Conservation (phyloP, 345 rosid genomes). For the Tarenaya hassleriana region DNA sequence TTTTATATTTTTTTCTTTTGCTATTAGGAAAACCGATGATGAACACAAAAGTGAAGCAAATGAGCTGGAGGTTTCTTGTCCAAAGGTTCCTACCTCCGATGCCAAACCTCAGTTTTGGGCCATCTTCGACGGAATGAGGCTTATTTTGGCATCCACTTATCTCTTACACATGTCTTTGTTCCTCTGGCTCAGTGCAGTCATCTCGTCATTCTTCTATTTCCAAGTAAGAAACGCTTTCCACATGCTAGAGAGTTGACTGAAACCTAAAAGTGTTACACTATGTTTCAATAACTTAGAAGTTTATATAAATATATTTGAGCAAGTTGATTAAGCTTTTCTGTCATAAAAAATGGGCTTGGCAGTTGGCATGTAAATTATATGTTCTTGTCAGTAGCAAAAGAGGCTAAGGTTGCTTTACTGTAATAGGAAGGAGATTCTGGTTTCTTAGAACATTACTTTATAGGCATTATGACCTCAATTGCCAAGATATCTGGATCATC, state of each 20-base stretch:
- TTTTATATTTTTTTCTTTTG: conserved; percentile 24
- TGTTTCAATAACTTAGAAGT: no score
- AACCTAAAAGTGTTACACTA: no score
- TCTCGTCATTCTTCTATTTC: conserved; percentile 93
- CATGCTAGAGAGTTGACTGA: background rate
- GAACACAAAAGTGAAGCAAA: conserved; percentile 39
- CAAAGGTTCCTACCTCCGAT: conserved; percentile 33
- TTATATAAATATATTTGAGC: no score
- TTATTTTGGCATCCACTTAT: conserved; percentile 72
- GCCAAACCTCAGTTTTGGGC: conserved; percentile 60
- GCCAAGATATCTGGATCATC: no score
- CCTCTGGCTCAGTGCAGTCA: conserved; percentile 93
- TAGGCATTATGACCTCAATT: no score
- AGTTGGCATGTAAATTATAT: no score
- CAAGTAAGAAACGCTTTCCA: conserved; percentile 45
- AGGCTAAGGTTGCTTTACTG: no score
- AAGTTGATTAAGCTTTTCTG: no score
- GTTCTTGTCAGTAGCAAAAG: no score
- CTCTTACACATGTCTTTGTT: conserved; percentile 67
- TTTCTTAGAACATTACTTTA: no score
- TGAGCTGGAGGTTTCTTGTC: conserved; percentile 30
- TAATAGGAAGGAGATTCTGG: no score
- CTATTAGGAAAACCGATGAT: conserved; percentile 38
- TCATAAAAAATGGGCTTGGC: no score
- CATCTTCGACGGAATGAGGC: conserved; percentile 72